Conservation (phyloP, 2,329 filamentous ascomycete genomes). For the Epichloe aotearoae region DNA sequence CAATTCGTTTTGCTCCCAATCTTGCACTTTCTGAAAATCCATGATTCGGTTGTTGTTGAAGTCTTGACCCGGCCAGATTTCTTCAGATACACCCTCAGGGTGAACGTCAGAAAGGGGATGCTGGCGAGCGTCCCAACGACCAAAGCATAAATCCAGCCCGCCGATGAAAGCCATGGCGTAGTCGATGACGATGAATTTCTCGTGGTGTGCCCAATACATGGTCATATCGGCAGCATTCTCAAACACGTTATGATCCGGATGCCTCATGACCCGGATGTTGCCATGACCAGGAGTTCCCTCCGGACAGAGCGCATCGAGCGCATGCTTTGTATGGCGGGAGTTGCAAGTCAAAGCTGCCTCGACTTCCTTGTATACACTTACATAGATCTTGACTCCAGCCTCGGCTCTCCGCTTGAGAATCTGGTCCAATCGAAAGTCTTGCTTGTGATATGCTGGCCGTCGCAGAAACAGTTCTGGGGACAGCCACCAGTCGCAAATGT, state of each 20-base stretch:
- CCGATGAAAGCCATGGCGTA: conserved; percentile 86
- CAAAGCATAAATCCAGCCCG: conserved; percentile 89
- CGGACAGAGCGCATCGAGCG: conserved; percentile 65
- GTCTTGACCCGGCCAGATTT: conserved; percentile 90
- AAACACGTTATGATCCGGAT: conserved; percentile 89
- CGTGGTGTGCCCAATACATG: conserved; percentile 95
- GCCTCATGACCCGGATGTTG: conserved; percentile 80
- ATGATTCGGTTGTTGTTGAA: conserved; percentile 96
- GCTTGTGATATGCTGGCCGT: conserved; percentile 66
- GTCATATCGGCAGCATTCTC: conserved; percentile 94
- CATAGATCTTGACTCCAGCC: conserved; percentile 84
- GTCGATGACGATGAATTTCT: conserved; percentile 94
- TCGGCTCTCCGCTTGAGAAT: conserved; percentile 81
- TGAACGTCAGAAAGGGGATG: conserved; percentile 81
- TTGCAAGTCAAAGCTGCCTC: conserved; percentile 79
- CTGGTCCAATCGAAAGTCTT: conserved; percentile 78
- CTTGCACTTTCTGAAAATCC: conserved; percentile 82
- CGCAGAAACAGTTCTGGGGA: conserved; percentile 80
- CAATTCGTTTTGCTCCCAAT: conserved; percentile 89
- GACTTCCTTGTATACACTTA: conserved; percentile 86
- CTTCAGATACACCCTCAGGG: conserved; percentile 65
- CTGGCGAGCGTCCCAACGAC: conserved; percentile 80
- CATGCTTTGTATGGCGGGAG: conserved; percentile 83
- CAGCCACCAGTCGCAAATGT: conserved; percentile 95
- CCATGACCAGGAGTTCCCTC: conserved; percentile 69